Evolutionary conservation across 345 rosid species (phyloP).

Genomic region (Ceriops zippeliana): DNA sequence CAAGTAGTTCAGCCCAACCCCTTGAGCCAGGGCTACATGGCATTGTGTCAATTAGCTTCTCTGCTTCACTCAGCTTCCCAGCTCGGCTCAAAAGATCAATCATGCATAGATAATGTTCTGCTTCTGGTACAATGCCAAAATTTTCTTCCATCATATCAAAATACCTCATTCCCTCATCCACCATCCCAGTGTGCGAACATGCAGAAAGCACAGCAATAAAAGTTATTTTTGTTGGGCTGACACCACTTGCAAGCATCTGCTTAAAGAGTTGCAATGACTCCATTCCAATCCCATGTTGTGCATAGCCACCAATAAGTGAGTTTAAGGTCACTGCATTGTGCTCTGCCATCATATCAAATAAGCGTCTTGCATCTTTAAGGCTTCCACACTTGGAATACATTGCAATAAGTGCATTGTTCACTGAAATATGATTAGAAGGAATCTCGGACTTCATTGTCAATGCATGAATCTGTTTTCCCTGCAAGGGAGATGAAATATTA

Average conservation of each 20-base stretch:
- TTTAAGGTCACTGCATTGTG: slow-evolving; percentile 63
- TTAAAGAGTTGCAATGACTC: slow-evolving; percentile 57
- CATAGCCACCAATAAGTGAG: slow-evolving; percentile 78
- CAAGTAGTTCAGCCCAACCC: slow-evolving; percentile 79
- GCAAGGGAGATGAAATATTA: slow-evolving; percentile 67
- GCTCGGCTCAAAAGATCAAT: slow-evolving; percentile 81
- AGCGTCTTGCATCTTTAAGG: slow-evolving; percentile 53
- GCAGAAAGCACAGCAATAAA: slow-evolving; percentile 82
- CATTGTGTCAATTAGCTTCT: slow-evolving; percentile 66
- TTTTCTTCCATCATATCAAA: slow-evolving; percentile 64
- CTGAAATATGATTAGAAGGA: slow-evolving; percentile 58
- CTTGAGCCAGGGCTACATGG: slow-evolving; percentile 58
- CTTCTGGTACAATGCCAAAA: slow-evolving; percentile 73
- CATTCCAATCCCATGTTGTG: slow-evolving; percentile 63
- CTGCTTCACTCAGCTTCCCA: slow-evolving; percentile 74
- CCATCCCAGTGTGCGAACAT: slow-evolving; percentile 79
- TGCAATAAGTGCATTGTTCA: slow-evolving; percentile 64
- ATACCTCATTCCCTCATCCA: slow-evolving; percentile 54
- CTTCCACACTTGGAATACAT: slow-evolving; percentile 78
- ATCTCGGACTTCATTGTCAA: slow-evolving; percentile 63
- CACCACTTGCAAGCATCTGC: slow-evolving; percentile 51
- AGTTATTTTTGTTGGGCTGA: slow-evolving; percentile 66
- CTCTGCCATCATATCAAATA: slow-evolving; percentile 70
- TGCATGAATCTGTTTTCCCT: slow-evolving; percentile 78
- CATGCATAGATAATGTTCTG: slow-evolving; percentile 88